A percentile compares a stretch with the other conserved stretches of the same genome.
Conservation (phyloP, 129 eudicot genomes). For the Deinandra increscens region DNA sequence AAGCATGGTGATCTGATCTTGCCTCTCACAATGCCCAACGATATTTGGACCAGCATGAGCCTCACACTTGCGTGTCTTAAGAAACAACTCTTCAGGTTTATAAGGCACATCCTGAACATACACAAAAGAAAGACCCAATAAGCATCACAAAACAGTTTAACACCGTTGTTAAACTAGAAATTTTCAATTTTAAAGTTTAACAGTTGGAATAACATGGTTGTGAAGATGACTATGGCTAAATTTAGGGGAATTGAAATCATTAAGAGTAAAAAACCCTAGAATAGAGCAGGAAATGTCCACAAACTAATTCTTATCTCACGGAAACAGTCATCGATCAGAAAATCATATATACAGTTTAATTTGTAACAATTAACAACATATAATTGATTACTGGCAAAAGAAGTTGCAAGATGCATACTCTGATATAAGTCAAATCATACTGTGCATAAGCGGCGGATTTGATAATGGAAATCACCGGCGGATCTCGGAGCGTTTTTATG, state of each 20-base stretch:
- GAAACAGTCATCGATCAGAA: too few relatives aligned
- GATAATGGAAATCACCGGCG: conserved; percentile 74
- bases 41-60: conserved; percentile 64
- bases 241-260: not conserved
- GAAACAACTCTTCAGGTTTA: conserved; percentile 63
- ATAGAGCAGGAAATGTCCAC: not conserved
- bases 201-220: too few relatives aligned
- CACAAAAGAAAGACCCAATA: not conserved
- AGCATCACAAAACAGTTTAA: not conserved
- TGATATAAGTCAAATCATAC: conserved; percentile 71
- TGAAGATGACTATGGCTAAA: too few relatives aligned
- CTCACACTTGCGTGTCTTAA: conserved; percentile 74
- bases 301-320: too few relatives aligned
- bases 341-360: too few relatives aligned
- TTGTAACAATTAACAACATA: not conserved
- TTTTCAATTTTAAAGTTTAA: not conserved
- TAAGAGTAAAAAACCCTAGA: not conserved
- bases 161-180: not conserved
- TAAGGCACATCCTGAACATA: conserved; percentile 61
- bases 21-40: conserved; percentile 64
- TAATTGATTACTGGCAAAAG: not conserved
- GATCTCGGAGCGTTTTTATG: conserved; percentile 69
- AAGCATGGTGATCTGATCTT: conserved; percentile 24
- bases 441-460: conserved; percentile 74
- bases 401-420: conserved; percentile 45